Conservation (phyloP, 2,329 filamentous ascomycete species). For the Trichophyton rubrum region DNA sequence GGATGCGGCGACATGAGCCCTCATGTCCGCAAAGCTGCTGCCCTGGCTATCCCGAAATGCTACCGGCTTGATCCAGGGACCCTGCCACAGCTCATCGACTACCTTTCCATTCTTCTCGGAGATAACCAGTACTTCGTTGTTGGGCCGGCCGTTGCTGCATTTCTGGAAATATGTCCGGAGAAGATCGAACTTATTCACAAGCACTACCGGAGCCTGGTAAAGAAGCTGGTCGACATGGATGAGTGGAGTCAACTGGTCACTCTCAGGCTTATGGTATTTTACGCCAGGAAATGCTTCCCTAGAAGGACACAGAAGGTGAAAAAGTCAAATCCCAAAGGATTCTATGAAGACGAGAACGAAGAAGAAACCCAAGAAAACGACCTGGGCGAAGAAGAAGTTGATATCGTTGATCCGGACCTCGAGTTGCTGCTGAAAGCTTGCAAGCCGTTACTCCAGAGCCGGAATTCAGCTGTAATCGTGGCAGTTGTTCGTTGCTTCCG, state of each 20-base stretch:
- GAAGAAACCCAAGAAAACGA: slow-evolving; percentile 33
- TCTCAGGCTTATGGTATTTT: slow-evolving; percentile 67
- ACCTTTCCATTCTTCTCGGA: slow-evolving; percentile 62
- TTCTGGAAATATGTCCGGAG: slow-evolving; percentile 78
- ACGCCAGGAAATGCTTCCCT: slow-evolving; percentile 80
- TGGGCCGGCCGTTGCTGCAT: slow-evolving; percentile 80
- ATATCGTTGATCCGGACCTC: slow-evolving; percentile 66
- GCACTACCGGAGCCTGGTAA: slow-evolving; percentile 72
- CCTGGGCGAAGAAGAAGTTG: slow-evolving; percentile 36
- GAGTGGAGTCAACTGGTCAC: slow-evolving; percentile 92
- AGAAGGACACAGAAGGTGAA: slow-evolving; percentile 48
- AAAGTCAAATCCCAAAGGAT: slow-evolving; percentile 52
- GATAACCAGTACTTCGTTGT: slow-evolving; percentile 97
- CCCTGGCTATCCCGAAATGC: slow-evolving; percentile 89
- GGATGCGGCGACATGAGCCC: slow-evolving; percentile 90
- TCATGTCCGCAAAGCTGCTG: slow-evolving; percentile 81
- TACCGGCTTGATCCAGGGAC: slow-evolving; percentile 80
- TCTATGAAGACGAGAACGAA: slow-evolving; percentile 61
- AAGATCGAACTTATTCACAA: slow-evolving; percentile 79
- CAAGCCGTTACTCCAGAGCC: slow-evolving; percentile 74
- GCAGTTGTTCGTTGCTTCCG: slow-evolving; percentile 76
- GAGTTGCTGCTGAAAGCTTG: slow-evolving; percentile 67
- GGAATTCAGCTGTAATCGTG: slow-evolving; percentile 84
- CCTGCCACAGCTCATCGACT: slow-evolving; percentile 71
- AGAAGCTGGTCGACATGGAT: slow-evolving; percentile 95